Evolutionary conservation across 1,284 basidiomycete genomes (phyloP).

Genomic region (Microbotryum saponariae): DNA sequence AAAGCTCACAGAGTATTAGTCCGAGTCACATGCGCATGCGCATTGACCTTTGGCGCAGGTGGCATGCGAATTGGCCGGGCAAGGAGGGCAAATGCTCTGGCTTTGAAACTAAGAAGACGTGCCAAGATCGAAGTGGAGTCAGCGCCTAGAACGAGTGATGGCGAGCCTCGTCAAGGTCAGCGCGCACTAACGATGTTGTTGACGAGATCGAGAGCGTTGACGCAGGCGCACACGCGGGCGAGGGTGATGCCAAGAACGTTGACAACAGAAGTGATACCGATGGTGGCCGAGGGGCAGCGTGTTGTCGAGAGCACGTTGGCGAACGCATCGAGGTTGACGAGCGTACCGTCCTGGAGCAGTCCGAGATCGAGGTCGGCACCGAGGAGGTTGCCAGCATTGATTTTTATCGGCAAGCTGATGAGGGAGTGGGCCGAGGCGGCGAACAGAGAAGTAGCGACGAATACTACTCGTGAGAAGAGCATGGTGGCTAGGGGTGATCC

Average conservation of each 20-base stretch:
- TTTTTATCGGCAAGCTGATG: not conserved
- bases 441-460: slow-evolving; percentile 3
- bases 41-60: slow-evolving; percentile 14
- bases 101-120: not conserved
- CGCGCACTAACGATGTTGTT: slow-evolving; percentile 1
- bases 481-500: too few relatives aligned
- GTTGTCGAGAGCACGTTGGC: slow-evolving; percentile 10
- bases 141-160: not conserved
- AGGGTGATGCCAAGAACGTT: not conserved
- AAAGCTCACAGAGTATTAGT: slow-evolving; percentile 3
- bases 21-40: slow-evolving; percentile 7
- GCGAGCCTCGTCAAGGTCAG: not conserved
- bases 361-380: slow-evolving; percentile 4
- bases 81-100: not conserved
- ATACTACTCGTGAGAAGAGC: not conserved
- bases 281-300: slow-evolving; percentile 9
- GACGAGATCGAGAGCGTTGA: slow-evolving; percentile 2
- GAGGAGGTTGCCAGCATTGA: slow-evolving; percentile 15
- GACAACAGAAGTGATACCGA: slow-evolving; percentile 5
- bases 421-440: slow-evolving; percentile 3
- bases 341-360: not conserved
- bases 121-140: not conserved
- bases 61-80: slow-evolving; percentile 5
- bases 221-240: slow-evolving; percentile 12
- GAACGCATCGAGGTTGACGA: not conserved